phyloP scores from a whole-genome alignment of 2,329 filamentous ascomycete species.

The Phialemonium atrogriseum region DNA sequence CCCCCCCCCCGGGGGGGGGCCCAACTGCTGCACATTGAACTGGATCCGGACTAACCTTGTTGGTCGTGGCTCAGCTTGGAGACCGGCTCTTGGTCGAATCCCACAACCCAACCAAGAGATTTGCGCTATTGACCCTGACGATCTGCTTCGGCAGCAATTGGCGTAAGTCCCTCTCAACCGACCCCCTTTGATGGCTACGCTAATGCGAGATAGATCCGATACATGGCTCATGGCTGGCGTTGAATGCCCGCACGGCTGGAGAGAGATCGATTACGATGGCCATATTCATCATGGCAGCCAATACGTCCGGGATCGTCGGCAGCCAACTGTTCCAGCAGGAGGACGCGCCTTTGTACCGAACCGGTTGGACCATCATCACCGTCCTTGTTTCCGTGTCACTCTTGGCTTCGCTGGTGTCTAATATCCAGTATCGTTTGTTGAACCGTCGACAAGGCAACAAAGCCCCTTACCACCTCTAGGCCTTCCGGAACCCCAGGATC shows the following conservation, averaged over 20 bases:
- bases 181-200: slow-evolving; percentile 6
- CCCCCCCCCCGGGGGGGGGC: background rate
- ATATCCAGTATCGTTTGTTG: slow-evolving; percentile 11
- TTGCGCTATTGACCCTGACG: slow-evolving; percentile 18
- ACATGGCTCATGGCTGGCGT: slow-evolving; percentile 14
- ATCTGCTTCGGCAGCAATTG: slow-evolving; percentile 19
- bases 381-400: slow-evolving; percentile 8
- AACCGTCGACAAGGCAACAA: too few relatives aligned
- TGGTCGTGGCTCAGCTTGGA: too few relatives aligned
- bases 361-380: slow-evolving; percentile 12
- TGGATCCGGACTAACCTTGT: too few relatives aligned
- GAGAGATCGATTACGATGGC: slow-evolving; percentile 16
- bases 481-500: too few relatives aligned
- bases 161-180: slow-evolving; percentile 20
- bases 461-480: too few relatives aligned
- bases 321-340: slow-evolving; percentile 14
- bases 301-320: slow-evolving; percentile 15
- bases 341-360: slow-evolving; percentile 13
- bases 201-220: slow-evolving; percentile 8
- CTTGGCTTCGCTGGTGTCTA: slow-evolving; percentile 9
- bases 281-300: slow-evolving; percentile 14
- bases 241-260: slow-evolving; percentile 12
- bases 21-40: background rate
- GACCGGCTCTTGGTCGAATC: slow-evolving; percentile 19
- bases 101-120: slow-evolving; percentile 15